phyloP scores from a whole-genome alignment of 768 basidiomycete species.

The Asterophora parasitica region DNA sequence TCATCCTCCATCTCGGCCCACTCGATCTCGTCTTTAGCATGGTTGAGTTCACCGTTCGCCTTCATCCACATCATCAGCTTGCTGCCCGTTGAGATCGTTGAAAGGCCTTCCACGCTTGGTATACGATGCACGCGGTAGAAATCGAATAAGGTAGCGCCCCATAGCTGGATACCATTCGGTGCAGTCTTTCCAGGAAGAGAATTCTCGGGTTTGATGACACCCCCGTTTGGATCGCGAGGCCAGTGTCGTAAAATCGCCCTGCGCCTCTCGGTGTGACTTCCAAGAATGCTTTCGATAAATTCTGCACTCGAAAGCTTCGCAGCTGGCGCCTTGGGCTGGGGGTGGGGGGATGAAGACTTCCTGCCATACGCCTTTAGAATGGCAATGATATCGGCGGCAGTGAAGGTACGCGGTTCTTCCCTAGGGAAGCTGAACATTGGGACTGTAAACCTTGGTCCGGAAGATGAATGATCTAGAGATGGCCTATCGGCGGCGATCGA shows the following conservation, averaged over 20 bases:
- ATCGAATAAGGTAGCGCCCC: slow-evolving; percentile 40
- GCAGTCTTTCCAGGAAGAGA: slow-evolving; percentile 25
- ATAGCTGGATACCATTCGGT: slow-evolving; percentile 28
- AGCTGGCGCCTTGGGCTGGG: neutral
- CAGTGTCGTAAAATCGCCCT: slow-evolving; percentile 12
- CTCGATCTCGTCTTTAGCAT: slow-evolving; percentile 27
- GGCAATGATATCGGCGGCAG: slow-evolving; percentile 11
- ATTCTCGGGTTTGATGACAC: slow-evolving; percentile 8
- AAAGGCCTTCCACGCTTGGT: slow-evolving; percentile 11
- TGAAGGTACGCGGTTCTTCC: slow-evolving; percentile 12
- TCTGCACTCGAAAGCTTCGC: neutral
- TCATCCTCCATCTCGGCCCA: slow-evolving; percentile 32
- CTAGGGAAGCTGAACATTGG: slow-evolving; percentile 11
- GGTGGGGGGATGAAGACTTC: neutral
- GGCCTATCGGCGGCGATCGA: neutral
- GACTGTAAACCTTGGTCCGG: neutral
- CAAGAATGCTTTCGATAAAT: slow-evolving; percentile 1
- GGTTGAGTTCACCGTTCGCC: slow-evolving; percentile 27
- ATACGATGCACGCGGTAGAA: slow-evolving; percentile 30
- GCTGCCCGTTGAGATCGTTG: slow-evolving; percentile 29
- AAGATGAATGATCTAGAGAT: neutral
- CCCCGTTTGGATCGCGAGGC: slow-evolving; percentile 14
- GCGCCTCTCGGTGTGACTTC: neutral
- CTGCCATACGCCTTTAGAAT: slow-evolving; percentile 7
- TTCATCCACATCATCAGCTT: slow-evolving; percentile 33